These are phyloP conservation scores for Porogramme epimiltina DNA, from an alignment of 1,284 basidiomycete species.

Conservation along the genomic window DNA sequence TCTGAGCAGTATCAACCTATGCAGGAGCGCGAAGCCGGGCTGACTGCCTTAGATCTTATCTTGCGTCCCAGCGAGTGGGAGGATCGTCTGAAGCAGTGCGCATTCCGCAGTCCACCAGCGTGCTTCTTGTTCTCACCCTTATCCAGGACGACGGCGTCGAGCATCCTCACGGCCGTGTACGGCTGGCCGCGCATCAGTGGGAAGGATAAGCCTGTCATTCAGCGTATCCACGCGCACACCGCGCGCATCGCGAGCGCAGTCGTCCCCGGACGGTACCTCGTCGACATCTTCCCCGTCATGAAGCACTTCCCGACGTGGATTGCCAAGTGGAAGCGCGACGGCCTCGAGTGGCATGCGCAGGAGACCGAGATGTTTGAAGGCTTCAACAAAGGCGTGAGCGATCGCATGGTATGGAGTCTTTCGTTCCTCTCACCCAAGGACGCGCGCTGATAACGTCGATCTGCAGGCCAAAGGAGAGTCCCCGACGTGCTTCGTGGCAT, in stretches of 20 bases:
- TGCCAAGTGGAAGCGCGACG: conserved; percentile 10
- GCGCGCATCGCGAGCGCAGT: conserved; percentile 25
- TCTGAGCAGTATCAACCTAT: conserved; percentile 5
- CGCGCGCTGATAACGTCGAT: not conserved
- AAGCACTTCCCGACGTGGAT: conserved; percentile 8
- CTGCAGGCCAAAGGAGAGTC: conserved; percentile 1
- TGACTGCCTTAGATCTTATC: conserved; percentile 2
- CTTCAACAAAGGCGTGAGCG: conserved; percentile 3
- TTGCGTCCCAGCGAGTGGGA: not conserved
- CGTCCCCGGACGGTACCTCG: conserved; percentile 12
- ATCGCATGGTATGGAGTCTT: not conserved
- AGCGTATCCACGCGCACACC: conserved; percentile 18
- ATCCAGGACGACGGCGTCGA: not conserved
- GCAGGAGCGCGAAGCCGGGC: not conserved
- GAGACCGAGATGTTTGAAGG: conserved; percentile 8
- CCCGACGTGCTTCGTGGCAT: conserved; percentile 1
- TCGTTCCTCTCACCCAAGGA: too few species aligned
- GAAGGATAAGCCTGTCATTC: conserved; percentile 9
- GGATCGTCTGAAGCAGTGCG: conserved; percentile 1
- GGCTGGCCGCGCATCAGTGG: conserved; percentile 2
- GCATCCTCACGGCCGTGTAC: conserved; percentile 2
- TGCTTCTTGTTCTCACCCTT: too few species aligned
- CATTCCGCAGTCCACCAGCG: not conserved
- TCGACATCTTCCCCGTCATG: conserved; percentile 15
- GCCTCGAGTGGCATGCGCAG: conserved; percentile 1